Conservation (phyloP, 768 basidiomycete genomes). For the Rhizopogon rudus region DNA sequence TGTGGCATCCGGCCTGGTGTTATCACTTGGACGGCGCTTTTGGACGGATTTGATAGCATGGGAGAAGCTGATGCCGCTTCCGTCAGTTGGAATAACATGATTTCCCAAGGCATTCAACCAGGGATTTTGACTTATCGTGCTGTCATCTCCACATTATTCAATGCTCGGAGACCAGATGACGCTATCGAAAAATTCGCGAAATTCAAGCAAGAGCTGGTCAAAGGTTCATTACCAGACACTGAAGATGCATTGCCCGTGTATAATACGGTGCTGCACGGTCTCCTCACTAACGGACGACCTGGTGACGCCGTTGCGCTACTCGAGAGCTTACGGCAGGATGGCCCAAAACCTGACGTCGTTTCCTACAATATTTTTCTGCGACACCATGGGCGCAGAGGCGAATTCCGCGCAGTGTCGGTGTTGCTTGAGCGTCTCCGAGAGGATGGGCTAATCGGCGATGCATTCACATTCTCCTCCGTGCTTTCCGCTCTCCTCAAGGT, state of each 20-base stretch:
- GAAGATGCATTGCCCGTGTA: slow-evolving; percentile 43
- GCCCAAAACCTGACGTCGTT: slow-evolving; percentile 64
- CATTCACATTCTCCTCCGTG: slow-evolving; percentile 84
- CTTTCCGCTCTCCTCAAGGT: slow-evolving; percentile 72
- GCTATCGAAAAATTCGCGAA: slow-evolving; percentile 47
- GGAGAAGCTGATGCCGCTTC: slow-evolving; percentile 50
- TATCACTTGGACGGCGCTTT: slow-evolving; percentile 65
- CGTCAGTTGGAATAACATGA: slow-evolving; percentile 62
- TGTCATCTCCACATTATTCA: slow-evolving; percentile 58
- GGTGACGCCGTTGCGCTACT: slow-evolving; percentile 39
- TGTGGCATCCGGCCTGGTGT: slow-evolving; percentile 47
- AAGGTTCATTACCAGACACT: slow-evolving; percentile 19
- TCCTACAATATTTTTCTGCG: slow-evolving; percentile 80
- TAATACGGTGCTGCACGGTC: slow-evolving; percentile 71
- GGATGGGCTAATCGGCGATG: slow-evolving; percentile 60
- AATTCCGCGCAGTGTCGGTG: slow-evolving; percentile 56
- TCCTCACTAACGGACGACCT: slow-evolving; percentile 44
- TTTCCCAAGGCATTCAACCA: slow-evolving; percentile 48
- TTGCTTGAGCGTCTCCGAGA: slow-evolving; percentile 54
- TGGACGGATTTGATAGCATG: slow-evolving; percentile 55
- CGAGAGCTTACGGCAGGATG: slow-evolving; percentile 38
- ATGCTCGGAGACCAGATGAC: slow-evolving; percentile 42
- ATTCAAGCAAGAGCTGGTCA: slow-evolving; percentile 33
- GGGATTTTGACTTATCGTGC: slow-evolving; percentile 65
- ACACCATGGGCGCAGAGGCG: slow-evolving; percentile 56